phyloP scores from a whole-genome alignment of 2,329 filamentous ascomycete genomes.

The Arachnomyces sp. region DNA sequence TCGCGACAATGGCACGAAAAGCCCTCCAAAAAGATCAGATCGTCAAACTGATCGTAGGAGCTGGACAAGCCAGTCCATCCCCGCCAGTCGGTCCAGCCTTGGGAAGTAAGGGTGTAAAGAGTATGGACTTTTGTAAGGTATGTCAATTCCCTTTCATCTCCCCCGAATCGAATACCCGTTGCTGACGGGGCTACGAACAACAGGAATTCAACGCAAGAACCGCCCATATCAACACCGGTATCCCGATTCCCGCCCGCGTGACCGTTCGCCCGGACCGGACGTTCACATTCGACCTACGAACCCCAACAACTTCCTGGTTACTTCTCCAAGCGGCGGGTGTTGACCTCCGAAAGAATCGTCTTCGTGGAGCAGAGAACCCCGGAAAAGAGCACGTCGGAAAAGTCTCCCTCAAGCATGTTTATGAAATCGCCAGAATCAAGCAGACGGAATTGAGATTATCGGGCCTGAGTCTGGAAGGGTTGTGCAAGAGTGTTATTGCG shows the following conservation, averaged over 20 bases:
- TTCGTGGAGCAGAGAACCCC: constrained; percentile 66
- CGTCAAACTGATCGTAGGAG: constrained; percentile 95
- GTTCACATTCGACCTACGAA: constrained; percentile 88
- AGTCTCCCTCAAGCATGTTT: constrained; percentile 89
- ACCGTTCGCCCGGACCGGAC: constrained; percentile 87
- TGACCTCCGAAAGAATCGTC: constrained; percentile 61
- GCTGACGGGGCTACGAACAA: not conserved
- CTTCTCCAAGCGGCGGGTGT: constrained; percentile 77
- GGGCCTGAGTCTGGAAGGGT: constrained; percentile 60
- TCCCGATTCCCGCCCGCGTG: constrained; percentile 82
- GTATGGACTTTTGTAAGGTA: constrained; percentile 99
- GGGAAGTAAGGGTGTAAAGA: constrained; percentile 96
- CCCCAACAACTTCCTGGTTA: constrained; percentile 87
- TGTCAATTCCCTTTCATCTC: constrained; percentile 5
- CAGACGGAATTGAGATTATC: constrained; percentile 67
- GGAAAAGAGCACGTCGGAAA: constrained; percentile 73
- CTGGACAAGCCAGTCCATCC: constrained; percentile 88
- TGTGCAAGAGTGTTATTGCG: constrained; percentile 67
- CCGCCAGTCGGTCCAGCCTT: constrained; percentile 93
- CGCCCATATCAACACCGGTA: constrained; percentile 71
- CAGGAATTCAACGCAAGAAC: constrained; percentile 98
- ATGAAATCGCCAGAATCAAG: constrained; percentile 97
- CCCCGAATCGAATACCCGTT: not conserved
- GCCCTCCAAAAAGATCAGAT: constrained; percentile 58
- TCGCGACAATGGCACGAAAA: constrained; percentile 44